Conservation (phyloP, 169 alveolate species). For the Miamiensis avidus region DNA sequence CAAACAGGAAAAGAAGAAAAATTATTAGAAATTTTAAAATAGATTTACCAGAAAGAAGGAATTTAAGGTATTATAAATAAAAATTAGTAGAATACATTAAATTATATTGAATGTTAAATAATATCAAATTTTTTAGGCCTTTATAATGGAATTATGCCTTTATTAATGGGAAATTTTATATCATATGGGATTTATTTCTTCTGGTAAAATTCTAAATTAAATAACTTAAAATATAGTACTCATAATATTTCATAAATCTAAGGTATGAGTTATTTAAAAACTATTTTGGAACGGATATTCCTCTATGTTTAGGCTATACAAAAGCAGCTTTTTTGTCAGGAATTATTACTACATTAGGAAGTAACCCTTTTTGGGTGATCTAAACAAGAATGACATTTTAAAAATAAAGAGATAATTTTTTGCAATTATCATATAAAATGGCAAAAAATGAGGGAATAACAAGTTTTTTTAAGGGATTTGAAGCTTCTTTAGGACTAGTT, state of each 20-base stretch:
- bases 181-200: slow-evolving; percentile 43
- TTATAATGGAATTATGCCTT: slow-evolving; percentile 36
- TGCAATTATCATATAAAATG: slow-evolving; percentile 12
- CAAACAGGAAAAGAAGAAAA: not conserved
- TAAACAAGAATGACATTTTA: slow-evolving; percentile 24
- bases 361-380: slow-evolving; percentile 48
- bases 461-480: slow-evolving; percentile 32
- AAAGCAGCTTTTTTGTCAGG: slow-evolving; percentile 37
- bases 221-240: too few species aligned
- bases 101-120: too few species aligned
- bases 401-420: slow-evolving; percentile 27
- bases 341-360: slow-evolving; percentile 26
- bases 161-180: slow-evolving; percentile 39
- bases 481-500: slow-evolving; percentile 35
- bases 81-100: too few species aligned
- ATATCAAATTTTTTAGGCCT: slow-evolving; percentile 18
- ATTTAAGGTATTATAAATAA: too few species aligned
- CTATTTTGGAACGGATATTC: slow-evolving; percentile 11
- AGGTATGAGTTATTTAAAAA: slow-evolving; percentile 44
- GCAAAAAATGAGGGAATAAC: slow-evolving; percentile 26
- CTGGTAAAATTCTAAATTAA: too few species aligned
- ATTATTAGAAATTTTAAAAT: not conserved
- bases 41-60: slow-evolving; percentile 24
- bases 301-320: slow-evolving; percentile 10
- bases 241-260: too few species aligned